Conservation (phyloP, 176 grass and related monocot genomes). For the Zoysia pacifica region DNA sequence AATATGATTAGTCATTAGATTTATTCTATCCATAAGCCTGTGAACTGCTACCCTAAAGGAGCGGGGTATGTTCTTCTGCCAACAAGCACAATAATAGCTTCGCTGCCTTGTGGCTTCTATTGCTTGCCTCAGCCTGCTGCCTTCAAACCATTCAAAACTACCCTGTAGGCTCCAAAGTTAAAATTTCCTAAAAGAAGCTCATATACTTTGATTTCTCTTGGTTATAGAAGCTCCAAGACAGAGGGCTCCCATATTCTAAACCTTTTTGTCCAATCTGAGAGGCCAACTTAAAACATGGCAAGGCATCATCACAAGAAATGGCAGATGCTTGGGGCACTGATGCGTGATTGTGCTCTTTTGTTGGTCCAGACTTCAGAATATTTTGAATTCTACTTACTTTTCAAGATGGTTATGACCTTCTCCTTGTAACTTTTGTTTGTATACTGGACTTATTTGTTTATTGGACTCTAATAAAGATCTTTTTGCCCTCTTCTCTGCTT, state of each 20-base stretch:
- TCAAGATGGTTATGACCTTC: background rate
- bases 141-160: background rate
- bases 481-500: background rate
- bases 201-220: background rate
- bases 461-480: background rate
- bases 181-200: background rate
- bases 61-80: background rate
- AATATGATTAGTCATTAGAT: slow-evolving; percentile 8
- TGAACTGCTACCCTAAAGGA: background rate
- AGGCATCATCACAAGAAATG: background rate
- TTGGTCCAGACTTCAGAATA: background rate
- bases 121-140: slow-evolving; percentile 6
- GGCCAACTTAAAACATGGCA: background rate
- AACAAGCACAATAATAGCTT: background rate
- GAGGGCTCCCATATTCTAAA: background rate
- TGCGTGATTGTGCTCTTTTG: slow-evolving; percentile 4
- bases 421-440: background rate
- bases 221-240: background rate
- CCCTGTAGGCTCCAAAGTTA: background rate
- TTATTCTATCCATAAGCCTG: background rate
- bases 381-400: slow-evolving; percentile 11
- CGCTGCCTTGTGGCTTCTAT: background rate
- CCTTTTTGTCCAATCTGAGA: background rate
- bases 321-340: background rate
- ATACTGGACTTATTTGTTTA: background rate